Evolutionary conservation across 345 rosid genomes (phyloP).

Genomic region (Microthlaspi erraticum): DNA sequence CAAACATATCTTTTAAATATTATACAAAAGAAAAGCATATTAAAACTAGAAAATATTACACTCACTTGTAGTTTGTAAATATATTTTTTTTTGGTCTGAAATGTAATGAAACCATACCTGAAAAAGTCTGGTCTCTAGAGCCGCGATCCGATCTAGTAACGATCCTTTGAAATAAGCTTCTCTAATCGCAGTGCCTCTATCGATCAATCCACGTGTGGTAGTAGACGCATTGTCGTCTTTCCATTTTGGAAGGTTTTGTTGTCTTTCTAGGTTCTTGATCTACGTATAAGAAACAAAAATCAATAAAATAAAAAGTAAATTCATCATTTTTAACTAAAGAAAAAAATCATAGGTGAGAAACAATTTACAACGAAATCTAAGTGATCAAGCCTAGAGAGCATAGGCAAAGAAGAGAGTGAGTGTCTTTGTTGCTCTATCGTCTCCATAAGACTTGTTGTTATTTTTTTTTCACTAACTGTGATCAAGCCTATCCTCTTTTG

Average conservation of each 20-base stretch:
- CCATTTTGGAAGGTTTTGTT: conserved; percentile 52
- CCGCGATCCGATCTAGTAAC: conserved; percentile 64
- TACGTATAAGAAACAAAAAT: conserved; percentile 4
- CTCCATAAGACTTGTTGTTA: conserved; percentile 35
- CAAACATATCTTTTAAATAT: conserved; percentile 56
- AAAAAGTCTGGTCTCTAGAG: conserved; percentile 69
- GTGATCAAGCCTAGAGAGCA: conserved; percentile 76
- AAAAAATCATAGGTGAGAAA: not conserved
- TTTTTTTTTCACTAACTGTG: not conserved
- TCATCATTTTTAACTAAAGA: not conserved
- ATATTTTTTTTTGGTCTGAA: not conserved
- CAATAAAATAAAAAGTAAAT: not conserved
- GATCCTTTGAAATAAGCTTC: conserved; percentile 83
- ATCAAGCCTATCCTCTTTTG: not conserved
- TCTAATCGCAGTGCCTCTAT: conserved; percentile 57
- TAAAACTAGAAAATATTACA: not conserved
- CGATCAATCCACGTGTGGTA: conserved; percentile 33
- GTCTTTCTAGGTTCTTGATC: conserved; percentile 72
- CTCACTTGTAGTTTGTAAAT: not conserved
- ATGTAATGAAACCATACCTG: conserved; percentile 50
- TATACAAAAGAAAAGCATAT: not conserved
- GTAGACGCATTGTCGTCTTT: conserved; percentile 35
- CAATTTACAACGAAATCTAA: conserved; percentile 62
- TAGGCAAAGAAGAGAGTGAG: conserved; percentile 52
- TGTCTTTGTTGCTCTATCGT: conserved; percentile 57